These are phyloP conservation scores for Metschnikowia sp. DNA, from an alignment of 805 yeast genomes.

Conservation along the genomic window DNA sequence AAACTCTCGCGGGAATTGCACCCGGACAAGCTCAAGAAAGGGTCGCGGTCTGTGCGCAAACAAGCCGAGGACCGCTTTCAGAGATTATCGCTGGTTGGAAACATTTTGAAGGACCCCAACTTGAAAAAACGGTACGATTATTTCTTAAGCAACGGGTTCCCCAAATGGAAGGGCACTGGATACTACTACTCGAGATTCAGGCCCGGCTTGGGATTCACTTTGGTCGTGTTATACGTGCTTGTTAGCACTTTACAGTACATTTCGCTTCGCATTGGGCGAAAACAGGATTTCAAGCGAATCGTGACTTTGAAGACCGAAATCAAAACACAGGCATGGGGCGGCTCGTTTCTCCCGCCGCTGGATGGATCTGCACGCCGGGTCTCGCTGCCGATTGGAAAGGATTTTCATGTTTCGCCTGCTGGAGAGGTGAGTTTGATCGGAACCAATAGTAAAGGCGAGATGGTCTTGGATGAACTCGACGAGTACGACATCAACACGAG, in stretches of 20 bases:
- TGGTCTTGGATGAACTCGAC: slow-evolving; percentile 36
- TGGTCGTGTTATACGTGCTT: slow-evolving; percentile 48
- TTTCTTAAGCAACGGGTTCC: slow-evolving; percentile 81
- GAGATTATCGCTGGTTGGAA: slow-evolving; percentile 70
- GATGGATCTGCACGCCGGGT: slow-evolving; percentile 49
- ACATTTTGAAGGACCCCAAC: slow-evolving; percentile 57
- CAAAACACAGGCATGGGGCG: slow-evolving; percentile 55
- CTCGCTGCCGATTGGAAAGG: slow-evolving; percentile 44
- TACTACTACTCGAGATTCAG: slow-evolving; percentile 64
- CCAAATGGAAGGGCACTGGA: slow-evolving; percentile 69
- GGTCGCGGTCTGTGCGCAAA: slow-evolving; percentile 33
- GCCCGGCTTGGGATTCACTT: slow-evolving; percentile 57
- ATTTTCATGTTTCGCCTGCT: slow-evolving; percentile 52
- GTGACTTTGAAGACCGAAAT: slow-evolving; percentile 48
- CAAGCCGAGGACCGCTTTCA: slow-evolving; percentile 70
- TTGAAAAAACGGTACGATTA: slow-evolving; percentile 75
- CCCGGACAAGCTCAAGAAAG: slow-evolving; percentile 66
- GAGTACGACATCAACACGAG: slow-evolving; percentile 43
- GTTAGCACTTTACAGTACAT: slow-evolving; percentile 57
- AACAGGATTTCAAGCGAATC: slow-evolving; percentile 58
- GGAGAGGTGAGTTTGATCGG: slow-evolving; percentile 54
- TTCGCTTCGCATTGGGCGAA: slow-evolving; percentile 50
- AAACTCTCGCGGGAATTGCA: slow-evolving; percentile 69
- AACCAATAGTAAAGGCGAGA: slow-evolving; percentile 29
- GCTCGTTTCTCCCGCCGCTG: slow-evolving; percentile 45